Evolutionary conservation across 1,284 basidiomycete genomes (phyloP).

Genomic region (Irpex rosettiformis): DNA sequence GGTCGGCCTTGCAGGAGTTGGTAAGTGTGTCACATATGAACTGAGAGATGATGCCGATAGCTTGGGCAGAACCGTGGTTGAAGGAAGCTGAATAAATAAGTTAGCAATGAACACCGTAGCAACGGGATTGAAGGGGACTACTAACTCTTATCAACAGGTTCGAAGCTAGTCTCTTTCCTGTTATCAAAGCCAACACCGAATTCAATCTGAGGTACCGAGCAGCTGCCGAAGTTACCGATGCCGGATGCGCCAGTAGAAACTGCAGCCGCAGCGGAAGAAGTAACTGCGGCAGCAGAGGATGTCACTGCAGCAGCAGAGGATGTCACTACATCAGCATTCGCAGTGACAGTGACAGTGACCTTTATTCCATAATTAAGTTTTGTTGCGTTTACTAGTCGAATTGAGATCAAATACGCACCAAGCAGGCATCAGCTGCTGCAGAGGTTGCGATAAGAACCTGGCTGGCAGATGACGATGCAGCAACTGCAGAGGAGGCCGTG

Average conservation of each 20-base stretch:
- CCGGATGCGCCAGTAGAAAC: conserved; percentile 21
- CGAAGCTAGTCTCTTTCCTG: conserved; percentile 55
- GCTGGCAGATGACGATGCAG: conserved; percentile 19
- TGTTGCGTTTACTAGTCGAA: not conserved
- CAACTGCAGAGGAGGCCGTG: conserved; percentile 20
- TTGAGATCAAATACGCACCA: conserved; percentile 14
- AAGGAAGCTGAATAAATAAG: conserved; percentile 32
- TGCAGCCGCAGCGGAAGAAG: conserved; percentile 17
- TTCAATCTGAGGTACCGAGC: conserved; percentile 55
- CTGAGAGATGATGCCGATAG: conserved; percentile 51
- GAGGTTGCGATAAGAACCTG: conserved; percentile 16
- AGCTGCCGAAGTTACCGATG: conserved; percentile 54
- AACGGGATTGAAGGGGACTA: not conserved
- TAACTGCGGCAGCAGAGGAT: conserved; percentile 8
- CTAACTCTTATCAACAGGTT: conserved; percentile 42
- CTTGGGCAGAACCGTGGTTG: conserved; percentile 50
- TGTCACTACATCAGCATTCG: conserved; percentile 9
- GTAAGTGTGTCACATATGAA: conserved; percentile 53
- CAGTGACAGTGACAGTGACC: conserved; percentile 18
- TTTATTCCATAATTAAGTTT: not conserved
- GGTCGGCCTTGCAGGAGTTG: conserved; percentile 50
- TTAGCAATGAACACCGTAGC: not conserved
- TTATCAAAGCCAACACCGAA: conserved; percentile 58
- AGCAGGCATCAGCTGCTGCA: conserved; percentile 18
- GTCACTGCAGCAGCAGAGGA: too few relatives aligned